Conservation (phyloP, 1,284 basidiomycete species). For the Irpex rosettiformis region DNA sequence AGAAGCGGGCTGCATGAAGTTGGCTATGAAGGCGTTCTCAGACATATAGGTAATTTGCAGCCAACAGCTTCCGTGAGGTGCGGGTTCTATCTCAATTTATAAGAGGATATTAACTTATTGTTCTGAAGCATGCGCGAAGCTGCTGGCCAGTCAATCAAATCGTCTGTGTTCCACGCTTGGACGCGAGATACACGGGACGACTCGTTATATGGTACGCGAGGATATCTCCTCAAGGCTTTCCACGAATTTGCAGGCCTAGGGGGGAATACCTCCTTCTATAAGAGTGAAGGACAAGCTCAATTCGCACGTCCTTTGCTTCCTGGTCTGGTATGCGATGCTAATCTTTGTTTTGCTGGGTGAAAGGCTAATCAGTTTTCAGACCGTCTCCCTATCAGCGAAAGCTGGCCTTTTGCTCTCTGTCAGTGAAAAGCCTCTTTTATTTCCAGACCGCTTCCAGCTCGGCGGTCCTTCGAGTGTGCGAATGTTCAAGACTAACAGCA, state of each 20-base stretch:
- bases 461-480: constrained; percentile 92
- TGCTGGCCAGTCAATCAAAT: constrained; percentile 81
- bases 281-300: constrained; percentile 68
- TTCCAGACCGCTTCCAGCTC: constrained; percentile 88
- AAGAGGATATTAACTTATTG: not conserved
- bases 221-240: constrained; percentile 57
- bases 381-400: constrained; percentile 60
- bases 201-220: constrained; percentile 58
- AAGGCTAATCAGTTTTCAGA: constrained; percentile 34
- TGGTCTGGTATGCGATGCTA: constrained; percentile 46
- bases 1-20: constrained; percentile 67
- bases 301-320: constrained; percentile 56
- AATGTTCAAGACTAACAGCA: constrained; percentile 80
- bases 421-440: constrained; percentile 41
- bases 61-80: constrained; percentile 81
- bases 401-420: constrained; percentile 57
- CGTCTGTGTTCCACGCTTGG: constrained; percentile 79
- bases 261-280: constrained; percentile 71
- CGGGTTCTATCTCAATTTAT: constrained; percentile 16
- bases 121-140: constrained; percentile 71
- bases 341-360: constrained; percentile 5
- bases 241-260: constrained; percentile 81
- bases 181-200: constrained; percentile 81
- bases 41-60: constrained; percentile 70
- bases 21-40: constrained; percentile 76